Conservation (phyloP, 345 rosid species). For the Eucalyptus brandiana region DNA sequence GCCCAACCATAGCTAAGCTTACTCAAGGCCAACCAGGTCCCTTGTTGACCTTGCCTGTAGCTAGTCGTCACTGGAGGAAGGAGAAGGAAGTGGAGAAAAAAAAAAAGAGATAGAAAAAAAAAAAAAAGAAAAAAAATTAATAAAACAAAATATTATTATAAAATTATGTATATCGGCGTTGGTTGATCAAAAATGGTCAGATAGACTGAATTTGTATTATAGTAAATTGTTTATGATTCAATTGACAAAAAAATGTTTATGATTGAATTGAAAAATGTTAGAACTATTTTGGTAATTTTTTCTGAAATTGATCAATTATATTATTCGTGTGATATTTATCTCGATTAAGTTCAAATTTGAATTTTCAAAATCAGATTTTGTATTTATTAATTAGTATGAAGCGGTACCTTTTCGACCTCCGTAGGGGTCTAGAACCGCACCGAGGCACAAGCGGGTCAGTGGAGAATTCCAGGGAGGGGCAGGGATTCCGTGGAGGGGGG, state of each 20-base stretch:
- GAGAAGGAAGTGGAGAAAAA: too few relatives aligned
- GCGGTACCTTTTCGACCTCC: too few relatives aligned
- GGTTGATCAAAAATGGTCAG: rapidly evolving
- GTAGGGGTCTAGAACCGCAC: neutral
- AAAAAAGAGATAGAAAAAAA: too few relatives aligned
- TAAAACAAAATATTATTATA: too few relatives aligned
- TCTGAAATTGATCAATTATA: neutral
- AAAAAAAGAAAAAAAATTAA: too few relatives aligned
- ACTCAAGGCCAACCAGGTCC: too few relatives aligned
- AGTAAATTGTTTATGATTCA: rapidly evolving
- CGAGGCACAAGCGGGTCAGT: neutral
- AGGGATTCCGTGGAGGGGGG: neutral
- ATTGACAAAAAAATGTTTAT: too few relatives aligned
- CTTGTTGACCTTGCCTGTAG: too few relatives aligned
- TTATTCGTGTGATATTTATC: neutral
- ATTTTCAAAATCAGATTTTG: neutral
- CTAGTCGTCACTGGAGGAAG: rapidly evolving
- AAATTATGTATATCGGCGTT: rapidly evolving
- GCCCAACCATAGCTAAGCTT: rapidly evolving
- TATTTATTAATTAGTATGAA: neutral
- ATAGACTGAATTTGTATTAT: rapidly evolving
- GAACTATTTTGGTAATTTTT: too few relatives aligned
- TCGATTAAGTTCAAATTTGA: neutral
- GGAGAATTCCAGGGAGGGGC: neutral
- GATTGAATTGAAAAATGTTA: too few relatives aligned